phyloP scores from a whole-genome alignment of 163 green algal genomes.

The Chloromonas sp. region DNA sequence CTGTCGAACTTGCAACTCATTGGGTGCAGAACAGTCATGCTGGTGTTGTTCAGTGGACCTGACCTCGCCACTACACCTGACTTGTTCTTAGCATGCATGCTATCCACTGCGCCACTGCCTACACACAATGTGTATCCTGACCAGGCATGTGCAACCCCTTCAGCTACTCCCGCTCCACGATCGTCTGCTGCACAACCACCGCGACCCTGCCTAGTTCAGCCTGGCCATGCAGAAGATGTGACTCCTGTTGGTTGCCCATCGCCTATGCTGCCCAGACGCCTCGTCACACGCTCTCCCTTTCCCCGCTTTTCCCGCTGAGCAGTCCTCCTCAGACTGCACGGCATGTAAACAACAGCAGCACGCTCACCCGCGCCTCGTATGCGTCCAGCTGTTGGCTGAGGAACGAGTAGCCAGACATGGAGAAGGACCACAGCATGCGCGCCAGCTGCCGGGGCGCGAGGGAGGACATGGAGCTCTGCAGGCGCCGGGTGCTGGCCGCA shows the following conservation, averaged over 20 bases:
- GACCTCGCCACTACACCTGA: not conserved
- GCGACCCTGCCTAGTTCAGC: too few species aligned
- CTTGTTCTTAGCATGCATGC: too few species aligned
- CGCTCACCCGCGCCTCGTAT: not conserved
- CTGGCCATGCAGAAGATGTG: too few species aligned
- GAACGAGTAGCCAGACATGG: not conserved
- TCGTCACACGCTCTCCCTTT: too few species aligned
- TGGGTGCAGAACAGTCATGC: not conserved
- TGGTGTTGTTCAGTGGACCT: not conserved
- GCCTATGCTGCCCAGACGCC: too few species aligned
- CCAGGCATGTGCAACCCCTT: not conserved
- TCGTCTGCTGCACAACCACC: too few species aligned
- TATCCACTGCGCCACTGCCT: not conserved
- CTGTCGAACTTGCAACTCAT: not conserved
- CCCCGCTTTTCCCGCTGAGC: too few species aligned
- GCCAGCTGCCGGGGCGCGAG: not conserved
- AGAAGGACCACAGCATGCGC: not conserved
- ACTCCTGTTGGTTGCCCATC: too few species aligned
- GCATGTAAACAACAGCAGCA: too few species aligned
- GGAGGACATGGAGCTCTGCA: not conserved
- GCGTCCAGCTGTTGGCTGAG: not conserved
- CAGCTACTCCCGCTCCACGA: not conserved
- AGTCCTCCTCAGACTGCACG: too few species aligned
- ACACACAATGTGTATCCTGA: not conserved
- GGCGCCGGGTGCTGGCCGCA: not conserved